Base-by-base conservation (phyloP, 805 yeast genomes). In the Isabelozyma rhagii region DNA sequence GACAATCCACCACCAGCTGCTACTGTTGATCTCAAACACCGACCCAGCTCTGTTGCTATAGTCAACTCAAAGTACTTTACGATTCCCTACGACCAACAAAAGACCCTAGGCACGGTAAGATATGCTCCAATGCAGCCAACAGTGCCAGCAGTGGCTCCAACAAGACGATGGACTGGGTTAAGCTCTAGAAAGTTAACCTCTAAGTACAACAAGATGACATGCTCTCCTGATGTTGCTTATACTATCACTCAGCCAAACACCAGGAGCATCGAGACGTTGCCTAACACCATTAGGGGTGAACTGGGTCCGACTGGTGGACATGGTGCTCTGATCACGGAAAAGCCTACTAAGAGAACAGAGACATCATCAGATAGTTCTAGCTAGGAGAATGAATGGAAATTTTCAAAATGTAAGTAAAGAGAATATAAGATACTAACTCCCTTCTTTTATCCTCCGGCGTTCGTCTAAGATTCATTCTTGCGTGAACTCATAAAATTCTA, bases 121-220 rank as follows among this genome's bases (percentile, higher is more conserved):
- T 46, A 46, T 31, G 49, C 49, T 4, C 49, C 49, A 17, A 40
- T 40, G 46, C 49, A 28, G 11, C 40, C 45, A 9, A 21, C 27
- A 14, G 45, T 45, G 14, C 15, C 15, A 13, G n/a, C 41, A 9
- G 10, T 11, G 7, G n/a, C 49, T 36, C 38, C 36, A n/a, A 41
- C 14, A 6, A 21, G 11, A 13, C 15, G 49, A 25, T 46, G 49
- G 49, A n/a, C 45, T 27, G 36, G 36, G 10, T 9, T 13, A 3
- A 31, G 36, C 36, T n/a, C 49, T 17, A 36, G 17, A n/a, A 21
- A 18, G 40, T 39, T 45, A 14, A 45, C 47, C 4, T 8, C 46
- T 14, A 41, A 27, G 17, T 13, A 17, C 15, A 4, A 8, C 8
- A 18, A 10, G 13, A n/a, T 11, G 10, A 39, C 14, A 41, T 2